Base-by-base conservation (phyloP, 768 basidiomycete species). In the Boletellus ananiceps region DNA sequence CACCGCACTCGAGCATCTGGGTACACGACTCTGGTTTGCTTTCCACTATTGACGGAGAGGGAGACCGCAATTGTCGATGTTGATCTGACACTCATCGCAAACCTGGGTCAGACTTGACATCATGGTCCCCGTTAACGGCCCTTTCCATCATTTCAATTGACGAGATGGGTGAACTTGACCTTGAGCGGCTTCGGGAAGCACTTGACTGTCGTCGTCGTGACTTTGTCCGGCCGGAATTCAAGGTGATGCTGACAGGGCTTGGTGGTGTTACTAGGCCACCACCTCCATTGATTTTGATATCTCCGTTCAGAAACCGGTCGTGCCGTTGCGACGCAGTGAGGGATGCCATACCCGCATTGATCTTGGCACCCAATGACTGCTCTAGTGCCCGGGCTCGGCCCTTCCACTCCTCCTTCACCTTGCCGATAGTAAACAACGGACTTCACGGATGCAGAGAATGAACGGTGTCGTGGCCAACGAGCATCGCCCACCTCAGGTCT, bases 361-460 rank as follows among this genome's bases (percentile, higher is more conserved):
- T 72, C 39, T 76, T 68, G 52, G 68, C 72, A 35, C 76, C 77
- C n/a, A 85, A 54, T 4, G 78, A 74, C 13, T 71, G 67, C 56
- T 84, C 82, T n/a, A 83, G 69, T 8, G 66, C 65, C 12, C 74
- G 71, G 45, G 79, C 71, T 47, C 81, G 76, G 6, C 50, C 68
- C 67, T 94, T 93, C 85, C 88, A 94, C 57, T 93, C 89, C 36
- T 88, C 83, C 41, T 84, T 75, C 12, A 89, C 90, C 16, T 76
- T 72, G 35, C 75, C 27, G 19, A 19, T 19, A 9, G 19, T 4
- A 6, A 29, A 6, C 8, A 7, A 51, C 58, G 32, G 40, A 73
- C 70, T 62, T 64, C 40, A 65, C 63, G 27, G 76, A 72, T 18
- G 69, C 63, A 16, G 78, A 74, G 29, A 73, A 49, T 7, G 78